Evolutionary conservation across 306 rosid species (phyloP).

Genomic region (Acmispon strigosus): DNA sequence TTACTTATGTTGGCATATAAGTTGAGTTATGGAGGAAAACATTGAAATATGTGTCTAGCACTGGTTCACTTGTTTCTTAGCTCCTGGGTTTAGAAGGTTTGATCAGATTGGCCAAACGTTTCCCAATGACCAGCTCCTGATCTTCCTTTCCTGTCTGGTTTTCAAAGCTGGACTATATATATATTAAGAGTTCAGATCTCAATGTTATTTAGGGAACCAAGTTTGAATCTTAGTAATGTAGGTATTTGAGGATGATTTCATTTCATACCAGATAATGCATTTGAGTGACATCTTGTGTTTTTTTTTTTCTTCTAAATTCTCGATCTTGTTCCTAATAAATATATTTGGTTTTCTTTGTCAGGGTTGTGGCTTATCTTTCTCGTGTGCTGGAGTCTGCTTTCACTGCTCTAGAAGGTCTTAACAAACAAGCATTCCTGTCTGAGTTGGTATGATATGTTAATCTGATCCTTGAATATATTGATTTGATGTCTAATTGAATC

Average conservation of each 20-base stretch:
- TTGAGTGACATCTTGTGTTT: background rate
- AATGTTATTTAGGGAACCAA: background rate
- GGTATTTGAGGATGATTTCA: background rate
- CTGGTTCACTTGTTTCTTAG: background rate
- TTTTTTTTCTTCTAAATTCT: background rate
- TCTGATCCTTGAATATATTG: background rate
- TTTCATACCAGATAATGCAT: background rate
- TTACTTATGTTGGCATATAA: background rate
- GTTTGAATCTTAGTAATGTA: conserved; percentile 1
- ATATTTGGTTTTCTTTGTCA: conserved; percentile 34
- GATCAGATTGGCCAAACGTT: background rate
- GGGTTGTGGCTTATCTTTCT: conserved; percentile 97
- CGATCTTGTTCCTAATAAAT: background rate
- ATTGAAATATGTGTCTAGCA: background rate
- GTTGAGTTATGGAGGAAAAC: conserved; percentile 11
- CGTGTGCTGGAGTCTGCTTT: conserved; percentile 96
- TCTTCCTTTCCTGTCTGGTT: background rate
- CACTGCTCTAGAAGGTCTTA: conserved; percentile 92
- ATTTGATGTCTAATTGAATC: background rate
- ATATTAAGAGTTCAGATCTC: background rate
- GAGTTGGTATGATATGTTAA: conserved; percentile 61
- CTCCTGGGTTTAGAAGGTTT: conserved; percentile 10
- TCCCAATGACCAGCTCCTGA: background rate
- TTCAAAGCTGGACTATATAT: background rate
- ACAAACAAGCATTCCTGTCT: conserved; percentile 93